Conservation (phyloP, 2,329 filamentous ascomycete genomes). For the Cercospora sp. region DNA sequence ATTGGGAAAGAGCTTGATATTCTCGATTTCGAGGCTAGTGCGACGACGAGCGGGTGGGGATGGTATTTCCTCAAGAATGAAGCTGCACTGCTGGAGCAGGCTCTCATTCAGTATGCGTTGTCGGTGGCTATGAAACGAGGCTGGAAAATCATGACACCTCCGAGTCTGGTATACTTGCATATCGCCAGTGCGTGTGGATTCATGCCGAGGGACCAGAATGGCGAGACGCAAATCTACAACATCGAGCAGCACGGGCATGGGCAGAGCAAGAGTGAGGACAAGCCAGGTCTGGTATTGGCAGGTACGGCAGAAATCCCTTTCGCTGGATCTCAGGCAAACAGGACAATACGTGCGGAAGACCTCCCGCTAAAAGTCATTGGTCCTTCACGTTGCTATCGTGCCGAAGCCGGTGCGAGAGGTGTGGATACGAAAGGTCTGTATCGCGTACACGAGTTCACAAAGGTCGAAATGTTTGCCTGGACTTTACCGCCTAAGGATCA, state of each 20-base stretch:
- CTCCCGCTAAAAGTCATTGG: conserved; percentile 80
- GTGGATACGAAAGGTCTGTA: conserved; percentile 92
- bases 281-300: conserved; percentile 72
- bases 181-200: conserved; percentile 91
- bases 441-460: conserved; percentile 97
- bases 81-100: conserved; percentile 90
- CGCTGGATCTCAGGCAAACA: conserved; percentile 82
- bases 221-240: conserved; percentile 88
- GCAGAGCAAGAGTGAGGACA: conserved; percentile 57
- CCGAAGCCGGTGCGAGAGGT: conserved; percentile 87
- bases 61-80: conserved; percentile 97
- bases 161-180: conserved; percentile 87
- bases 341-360: conserved; percentile 62
- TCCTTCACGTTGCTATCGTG: conserved; percentile 88
- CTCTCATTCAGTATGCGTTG: conserved; percentile 83
- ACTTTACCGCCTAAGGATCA: conserved; percentile 46
- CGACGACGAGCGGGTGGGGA: conserved; percentile 86
- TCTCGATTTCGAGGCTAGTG: conserved; percentile 83
- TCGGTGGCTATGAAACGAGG: conserved; percentile 68
- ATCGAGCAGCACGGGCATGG: conserved; percentile 65
- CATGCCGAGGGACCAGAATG: conserved; percentile 84
- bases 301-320: conserved; percentile 95
- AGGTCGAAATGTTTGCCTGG: conserved; percentile 98
- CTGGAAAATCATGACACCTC: conserved; percentile 80
- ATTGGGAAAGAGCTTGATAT: conserved; percentile 84